Conservation (phyloP, 306 rosid species). For the Cucumis cinereus region DNA sequence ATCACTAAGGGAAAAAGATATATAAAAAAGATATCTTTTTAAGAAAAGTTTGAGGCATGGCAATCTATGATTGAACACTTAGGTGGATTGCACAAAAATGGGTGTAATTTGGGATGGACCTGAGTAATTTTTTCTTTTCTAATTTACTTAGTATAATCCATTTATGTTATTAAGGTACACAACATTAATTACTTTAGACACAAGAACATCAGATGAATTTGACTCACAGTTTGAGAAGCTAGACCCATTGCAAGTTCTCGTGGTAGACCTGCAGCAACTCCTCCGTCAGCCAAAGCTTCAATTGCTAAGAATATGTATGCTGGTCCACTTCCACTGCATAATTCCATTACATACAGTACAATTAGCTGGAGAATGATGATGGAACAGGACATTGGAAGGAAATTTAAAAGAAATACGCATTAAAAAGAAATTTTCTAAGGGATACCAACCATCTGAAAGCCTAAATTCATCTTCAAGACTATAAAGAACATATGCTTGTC, state of each 20-base stretch:
- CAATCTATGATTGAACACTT: no score
- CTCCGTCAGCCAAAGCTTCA: constrained; percentile 99
- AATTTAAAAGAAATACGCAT: not conserved
- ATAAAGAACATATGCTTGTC: not conserved
- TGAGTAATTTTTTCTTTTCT: no score
- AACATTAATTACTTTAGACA: not conserved
- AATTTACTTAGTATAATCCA: not conserved
- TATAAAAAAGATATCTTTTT: no score
- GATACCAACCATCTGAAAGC: not conserved
- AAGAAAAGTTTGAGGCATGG: no score
- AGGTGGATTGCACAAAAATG: no score
- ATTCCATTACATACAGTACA: not conserved
- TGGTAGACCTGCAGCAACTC: constrained; percentile 97
- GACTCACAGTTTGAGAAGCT: constrained; percentile 95
- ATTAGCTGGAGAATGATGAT: not conserved
- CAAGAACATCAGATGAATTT: not conserved
- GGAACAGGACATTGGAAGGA: not conserved
- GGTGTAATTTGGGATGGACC: no score
- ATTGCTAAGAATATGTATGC: constrained; percentile 82
- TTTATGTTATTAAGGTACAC: not conserved
- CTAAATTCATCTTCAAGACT: not conserved
- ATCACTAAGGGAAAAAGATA: no score
- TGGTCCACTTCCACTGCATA: constrained; percentile 94
- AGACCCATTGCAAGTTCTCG: constrained; percentile 75
- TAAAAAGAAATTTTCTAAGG: not conserved